A percentile compares a stretch with the other conserved stretches of the same genome.
These are phyloP conservation scores for Aegilops bicornis DNA, from an alignment of 176 grass and related monocot genomes.

Conservation along the genomic window DNA sequence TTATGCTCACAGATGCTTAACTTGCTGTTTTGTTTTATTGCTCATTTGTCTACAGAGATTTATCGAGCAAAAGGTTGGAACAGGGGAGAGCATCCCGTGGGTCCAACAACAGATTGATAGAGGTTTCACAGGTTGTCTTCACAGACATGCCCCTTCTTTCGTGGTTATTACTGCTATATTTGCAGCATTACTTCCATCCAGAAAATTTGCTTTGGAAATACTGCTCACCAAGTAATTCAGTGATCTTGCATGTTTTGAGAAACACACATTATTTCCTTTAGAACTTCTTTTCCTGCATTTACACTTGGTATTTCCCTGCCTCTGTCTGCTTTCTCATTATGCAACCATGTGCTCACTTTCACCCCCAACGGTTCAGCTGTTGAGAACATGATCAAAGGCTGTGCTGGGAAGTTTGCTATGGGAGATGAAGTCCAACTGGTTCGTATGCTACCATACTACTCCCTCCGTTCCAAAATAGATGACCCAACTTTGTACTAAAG, in stretches of 20 bases:
- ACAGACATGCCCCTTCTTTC: background rate
- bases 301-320: background rate
- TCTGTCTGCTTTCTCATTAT: background rate
- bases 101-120: constrained; percentile 44
- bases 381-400: constrained; percentile 64
- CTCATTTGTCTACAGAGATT: constrained; percentile 38
- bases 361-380: constrained; percentile 40
- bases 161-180: background rate
- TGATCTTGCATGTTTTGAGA: background rate
- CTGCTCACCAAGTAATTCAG: background rate
- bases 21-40: background rate
- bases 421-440: constrained; percentile 81
- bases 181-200: constrained; percentile 1
- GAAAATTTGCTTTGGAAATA: constrained; percentile 9
- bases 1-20: constrained; percentile 2
- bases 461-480: no score
- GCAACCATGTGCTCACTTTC: background rate
- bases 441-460: constrained; percentile 7
- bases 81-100: constrained; percentile 38
- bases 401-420: constrained; percentile 68
- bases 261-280: background rate
- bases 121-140: constrained; percentile 53
- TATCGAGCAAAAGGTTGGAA: constrained; percentile 46
- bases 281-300: background rate
- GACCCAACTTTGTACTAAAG: no score